Percentiles rank a stretch among this genome's conserved stretches.
Evolutionary conservation across 306 rosid genomes (phyloP).

Genomic region (Corylus heterophylla): DNA sequence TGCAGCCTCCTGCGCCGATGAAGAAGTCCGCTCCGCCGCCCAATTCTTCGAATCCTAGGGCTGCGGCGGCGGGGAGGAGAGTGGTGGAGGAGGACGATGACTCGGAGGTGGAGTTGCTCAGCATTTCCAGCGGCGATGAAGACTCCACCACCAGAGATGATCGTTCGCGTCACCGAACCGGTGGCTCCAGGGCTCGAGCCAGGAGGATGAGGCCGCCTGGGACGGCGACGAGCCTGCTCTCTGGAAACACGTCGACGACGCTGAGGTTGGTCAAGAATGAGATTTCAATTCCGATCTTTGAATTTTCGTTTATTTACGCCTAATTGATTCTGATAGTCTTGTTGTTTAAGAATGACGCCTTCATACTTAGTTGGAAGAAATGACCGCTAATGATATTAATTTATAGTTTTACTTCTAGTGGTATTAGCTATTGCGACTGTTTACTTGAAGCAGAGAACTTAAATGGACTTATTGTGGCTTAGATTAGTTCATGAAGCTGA

Average conservation of each 20-base stretch:
- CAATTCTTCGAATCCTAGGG: slow-evolving; percentile 10
- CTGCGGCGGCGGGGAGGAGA: slow-evolving; percentile 30
- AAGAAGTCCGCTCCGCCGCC: slow-evolving; percentile 31
- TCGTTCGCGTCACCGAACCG: slow-evolving; percentile 21
- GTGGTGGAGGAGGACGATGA: slow-evolving; percentile 79
- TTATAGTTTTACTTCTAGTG: neutral
- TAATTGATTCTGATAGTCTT: neutral
- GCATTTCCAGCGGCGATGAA: slow-evolving; percentile 97
- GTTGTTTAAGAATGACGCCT: too few relatives aligned
- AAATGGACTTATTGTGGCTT: neutral
- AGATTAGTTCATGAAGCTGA: neutral
- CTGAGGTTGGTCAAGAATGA: slow-evolving; percentile 18
- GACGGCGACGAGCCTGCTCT: slow-evolving; percentile 91
- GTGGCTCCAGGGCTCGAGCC: slow-evolving; percentile 39
- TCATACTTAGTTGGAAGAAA: neutral
- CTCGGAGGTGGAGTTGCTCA: slow-evolving; percentile 96
- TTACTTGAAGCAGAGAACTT: neutral
- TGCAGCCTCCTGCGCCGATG: slow-evolving; percentile 68
- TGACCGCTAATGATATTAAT: neutral
- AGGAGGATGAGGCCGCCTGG: slow-evolving; percentile 70
- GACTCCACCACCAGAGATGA: slow-evolving; percentile 48
- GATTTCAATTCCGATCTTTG: neutral
- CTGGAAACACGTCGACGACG: slow-evolving; percentile 92
- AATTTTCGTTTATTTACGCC: neutral
- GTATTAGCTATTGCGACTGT: neutral